phyloP scores from a whole-genome alignment of 148 eudicot species.

The Camellia lanceoleosa region DNA sequence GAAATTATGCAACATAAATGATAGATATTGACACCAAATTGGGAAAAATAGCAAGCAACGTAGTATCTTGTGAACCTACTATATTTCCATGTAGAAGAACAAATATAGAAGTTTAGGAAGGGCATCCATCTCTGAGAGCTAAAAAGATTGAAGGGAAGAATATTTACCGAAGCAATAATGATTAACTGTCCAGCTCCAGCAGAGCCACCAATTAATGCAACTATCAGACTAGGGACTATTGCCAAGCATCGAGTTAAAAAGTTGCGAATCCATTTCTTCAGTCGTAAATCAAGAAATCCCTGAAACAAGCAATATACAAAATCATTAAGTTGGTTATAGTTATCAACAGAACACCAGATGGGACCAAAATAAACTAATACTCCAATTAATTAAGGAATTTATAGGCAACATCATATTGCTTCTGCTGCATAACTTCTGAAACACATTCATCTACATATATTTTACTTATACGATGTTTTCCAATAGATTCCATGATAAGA shows the following conservation, averaged over 20 bases:
- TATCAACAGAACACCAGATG: background rate
- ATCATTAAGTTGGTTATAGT: background rate
- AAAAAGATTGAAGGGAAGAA: background rate
- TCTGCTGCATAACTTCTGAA: background rate
- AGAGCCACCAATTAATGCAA: constrained; percentile 87
- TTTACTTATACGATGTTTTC: background rate
- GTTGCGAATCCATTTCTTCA: constrained; percentile 92
- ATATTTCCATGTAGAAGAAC: background rate
- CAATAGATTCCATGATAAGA: background rate
- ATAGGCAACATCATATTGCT: background rate
- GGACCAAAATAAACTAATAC: background rate
- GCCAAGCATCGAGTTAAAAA: constrained; percentile 90
- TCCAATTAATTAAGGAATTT: background rate
- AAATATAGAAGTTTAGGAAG: background rate
- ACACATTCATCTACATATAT: background rate
- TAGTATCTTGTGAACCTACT: background rate
- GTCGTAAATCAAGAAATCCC: constrained; percentile 87
- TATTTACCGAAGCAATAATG: constrained; percentile 81
- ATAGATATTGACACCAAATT: background rate
- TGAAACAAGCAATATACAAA: constrained; percentile 23
- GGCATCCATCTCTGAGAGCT: background rate
- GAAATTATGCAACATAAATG: background rate
- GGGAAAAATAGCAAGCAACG: background rate
- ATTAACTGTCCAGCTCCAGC: constrained; percentile 90
- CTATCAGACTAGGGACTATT: constrained; percentile 87